Evolutionary conservation across 257 asterid genomes (phyloP).

Genomic region (Oldenlandia corymbosa): DNA sequence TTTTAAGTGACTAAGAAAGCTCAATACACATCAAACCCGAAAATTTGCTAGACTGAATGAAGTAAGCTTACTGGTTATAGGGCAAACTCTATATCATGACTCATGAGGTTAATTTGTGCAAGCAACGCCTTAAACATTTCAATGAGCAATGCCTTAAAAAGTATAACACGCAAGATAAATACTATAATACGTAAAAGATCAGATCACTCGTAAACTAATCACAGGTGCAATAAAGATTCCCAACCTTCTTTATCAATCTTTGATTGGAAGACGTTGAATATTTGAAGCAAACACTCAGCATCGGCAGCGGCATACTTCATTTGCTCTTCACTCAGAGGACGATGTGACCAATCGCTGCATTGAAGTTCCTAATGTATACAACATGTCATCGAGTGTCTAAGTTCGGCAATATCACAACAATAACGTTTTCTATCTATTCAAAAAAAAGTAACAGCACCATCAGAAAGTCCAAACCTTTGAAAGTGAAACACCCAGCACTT

Average conservation of each 20-base stretch:
- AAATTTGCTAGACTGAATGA: background rate
- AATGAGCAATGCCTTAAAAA: too few relatives aligned
- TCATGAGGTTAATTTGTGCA: too few relatives aligned
- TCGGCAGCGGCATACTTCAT: slow-evolving; percentile 81
- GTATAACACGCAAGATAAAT: background rate
- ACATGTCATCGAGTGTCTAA: background rate
- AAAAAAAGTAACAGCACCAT: background rate
- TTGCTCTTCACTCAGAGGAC: slow-evolving; percentile 85
- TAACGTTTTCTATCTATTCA: background rate
- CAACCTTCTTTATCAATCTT: slow-evolving; percentile 71
- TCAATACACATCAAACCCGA: background rate
- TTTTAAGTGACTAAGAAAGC: background rate
- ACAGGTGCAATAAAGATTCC: slow-evolving; percentile 2
- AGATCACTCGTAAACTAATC: background rate
- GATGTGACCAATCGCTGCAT: slow-evolving; percentile 97
- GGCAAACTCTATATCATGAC: background rate
- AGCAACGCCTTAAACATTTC: too few relatives aligned
- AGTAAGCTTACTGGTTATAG: background rate
- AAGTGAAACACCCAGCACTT: slow-evolving; percentile 69
- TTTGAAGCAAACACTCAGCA: slow-evolving; percentile 73
- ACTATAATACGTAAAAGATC: too few relatives aligned
- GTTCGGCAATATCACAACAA: background rate
- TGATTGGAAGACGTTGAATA: slow-evolving; percentile 55
- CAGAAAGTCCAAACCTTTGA: slow-evolving; percentile 50
- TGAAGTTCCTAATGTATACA: slow-evolving; percentile 67